phyloP scores from a whole-genome alignment of 495 filamentous ascomycete species.

The Penicillium macrosclerotiorum region DNA sequence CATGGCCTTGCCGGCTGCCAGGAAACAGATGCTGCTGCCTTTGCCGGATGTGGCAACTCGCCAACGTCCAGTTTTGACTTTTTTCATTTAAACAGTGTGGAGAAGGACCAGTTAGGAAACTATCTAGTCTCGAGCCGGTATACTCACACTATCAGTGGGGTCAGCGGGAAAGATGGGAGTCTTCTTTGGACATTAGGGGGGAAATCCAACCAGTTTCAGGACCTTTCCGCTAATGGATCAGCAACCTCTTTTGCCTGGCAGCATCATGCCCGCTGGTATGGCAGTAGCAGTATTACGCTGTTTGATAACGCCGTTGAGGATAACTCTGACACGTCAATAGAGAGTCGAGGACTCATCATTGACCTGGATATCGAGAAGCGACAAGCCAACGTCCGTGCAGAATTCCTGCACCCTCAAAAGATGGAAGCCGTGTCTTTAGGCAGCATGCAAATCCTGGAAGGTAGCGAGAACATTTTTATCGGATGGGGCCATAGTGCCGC shows the following conservation, averaged over 20 bases:
- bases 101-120: constrained; percentile 46
- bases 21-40: constrained; percentile 16
- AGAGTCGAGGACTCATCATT: not conserved
- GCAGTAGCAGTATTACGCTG: not conserved
- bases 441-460: too few relatives aligned
- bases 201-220: constrained; percentile 11
- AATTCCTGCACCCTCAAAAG: not conserved
- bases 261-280: not conserved
- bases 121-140: constrained; percentile 53
- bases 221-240: not conserved
- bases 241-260: not conserved
- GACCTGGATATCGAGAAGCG: not conserved
- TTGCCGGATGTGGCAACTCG: constrained; percentile 9
- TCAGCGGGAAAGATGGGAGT: constrained; percentile 33
- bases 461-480: too few relatives aligned
- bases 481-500: too few relatives aligned
- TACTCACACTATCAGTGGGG: constrained; percentile 37
- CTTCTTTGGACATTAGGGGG: constrained; percentile 46
- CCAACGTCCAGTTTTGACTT: constrained; percentile 38
- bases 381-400: not conserved
- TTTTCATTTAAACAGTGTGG: constrained; percentile 56
- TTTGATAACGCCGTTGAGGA: too few relatives aligned
- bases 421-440: too few relatives aligned
- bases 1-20: too few relatives aligned
- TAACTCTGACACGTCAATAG: not conserved